Evolutionary conservation across 1,284 basidiomycete genomes (phyloP).

Genomic region (Ceraceosorus bombacis): DNA sequence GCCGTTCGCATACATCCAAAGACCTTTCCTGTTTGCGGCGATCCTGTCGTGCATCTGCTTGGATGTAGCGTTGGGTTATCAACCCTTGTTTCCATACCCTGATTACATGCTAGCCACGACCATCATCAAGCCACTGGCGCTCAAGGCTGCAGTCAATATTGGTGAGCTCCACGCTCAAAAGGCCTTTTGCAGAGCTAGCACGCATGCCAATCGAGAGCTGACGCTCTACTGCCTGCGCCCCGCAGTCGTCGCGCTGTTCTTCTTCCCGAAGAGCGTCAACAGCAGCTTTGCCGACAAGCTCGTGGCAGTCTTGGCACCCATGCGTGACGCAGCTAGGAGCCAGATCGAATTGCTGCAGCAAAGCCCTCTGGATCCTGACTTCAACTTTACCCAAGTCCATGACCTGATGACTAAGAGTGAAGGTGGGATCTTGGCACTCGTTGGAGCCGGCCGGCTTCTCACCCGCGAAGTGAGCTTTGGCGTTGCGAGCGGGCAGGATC

Average conservation of each 20-base stretch:
- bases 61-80: conserved; percentile 59
- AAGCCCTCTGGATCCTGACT: conserved; percentile 55
- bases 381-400: conserved; percentile 25
- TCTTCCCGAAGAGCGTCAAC: conserved; percentile 65
- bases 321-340: conserved; percentile 53
- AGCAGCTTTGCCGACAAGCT: conserved; percentile 59
- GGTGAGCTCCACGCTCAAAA: conserved; percentile 20
- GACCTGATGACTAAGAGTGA: conserved; percentile 55
- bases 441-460: conserved; percentile 57
- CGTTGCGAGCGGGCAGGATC: conserved; percentile 60
- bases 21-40: conserved; percentile 58
- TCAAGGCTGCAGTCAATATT: conserved; percentile 61
- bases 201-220: too few relatives aligned
- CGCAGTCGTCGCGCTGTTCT: conserved; percentile 51
- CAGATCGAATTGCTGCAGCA: conserved; percentile 55
- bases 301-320: conserved; percentile 55
- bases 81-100: conserved; percentile 61
- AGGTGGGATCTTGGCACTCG: conserved; percentile 56
- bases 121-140: conserved; percentile 58
- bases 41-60: conserved; percentile 56
- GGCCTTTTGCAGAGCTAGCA: too few relatives aligned
- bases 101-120: conserved; percentile 58
- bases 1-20: too few relatives aligned
- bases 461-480: conserved; percentile 61
- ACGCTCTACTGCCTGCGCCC: too few relatives aligned